Conservation (phyloP, 345 rosid species). For the Linum lewisii region DNA sequence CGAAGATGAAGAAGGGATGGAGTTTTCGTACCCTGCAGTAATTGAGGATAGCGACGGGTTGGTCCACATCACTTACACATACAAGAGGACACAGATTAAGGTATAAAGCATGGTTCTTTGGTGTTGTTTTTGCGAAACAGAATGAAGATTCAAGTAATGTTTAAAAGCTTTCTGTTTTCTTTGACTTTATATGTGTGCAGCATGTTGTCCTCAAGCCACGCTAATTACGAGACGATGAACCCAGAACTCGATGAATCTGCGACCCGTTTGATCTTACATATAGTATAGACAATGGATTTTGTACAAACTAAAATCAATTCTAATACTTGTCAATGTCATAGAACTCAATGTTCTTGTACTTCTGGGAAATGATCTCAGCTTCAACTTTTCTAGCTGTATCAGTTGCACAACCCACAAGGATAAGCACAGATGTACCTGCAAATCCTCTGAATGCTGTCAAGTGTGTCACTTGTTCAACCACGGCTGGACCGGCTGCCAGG, state of each 20-base stretch:
- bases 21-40: slow-evolving; percentile 84
- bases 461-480: slow-evolving; percentile 76
- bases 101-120: slow-evolving; percentile 17
- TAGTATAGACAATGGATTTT: too few relatives aligned
- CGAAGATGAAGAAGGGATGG: slow-evolving; percentile 60
- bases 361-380: slow-evolving; percentile 91
- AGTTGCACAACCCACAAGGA: slow-evolving; percentile 97
- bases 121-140: neutral
- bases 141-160: neutral
- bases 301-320: slow-evolving; percentile 2
- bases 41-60: slow-evolving; percentile 67
- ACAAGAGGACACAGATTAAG: slow-evolving; percentile 83
- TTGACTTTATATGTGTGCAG: slow-evolving; percentile 26
- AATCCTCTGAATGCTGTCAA: slow-evolving; percentile 97
- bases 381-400: slow-evolving; percentile 96
- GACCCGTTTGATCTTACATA: too few relatives aligned
- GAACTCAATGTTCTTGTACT: slow-evolving; percentile 89
- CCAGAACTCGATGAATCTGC: too few relatives aligned
- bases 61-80: slow-evolving; percentile 82
- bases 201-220: slow-evolving; percentile 43
- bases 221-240: too few relatives aligned
- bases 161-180: neutral
- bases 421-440: slow-evolving; percentile 95
- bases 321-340: slow-evolving; percentile 55
- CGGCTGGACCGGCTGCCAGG: slow-evolving; percentile 96